These are phyloP conservation scores for Ganoderma meredithae DNA, from an alignment of 1,284 basidiomycete species.

Conservation along the genomic window DNA sequence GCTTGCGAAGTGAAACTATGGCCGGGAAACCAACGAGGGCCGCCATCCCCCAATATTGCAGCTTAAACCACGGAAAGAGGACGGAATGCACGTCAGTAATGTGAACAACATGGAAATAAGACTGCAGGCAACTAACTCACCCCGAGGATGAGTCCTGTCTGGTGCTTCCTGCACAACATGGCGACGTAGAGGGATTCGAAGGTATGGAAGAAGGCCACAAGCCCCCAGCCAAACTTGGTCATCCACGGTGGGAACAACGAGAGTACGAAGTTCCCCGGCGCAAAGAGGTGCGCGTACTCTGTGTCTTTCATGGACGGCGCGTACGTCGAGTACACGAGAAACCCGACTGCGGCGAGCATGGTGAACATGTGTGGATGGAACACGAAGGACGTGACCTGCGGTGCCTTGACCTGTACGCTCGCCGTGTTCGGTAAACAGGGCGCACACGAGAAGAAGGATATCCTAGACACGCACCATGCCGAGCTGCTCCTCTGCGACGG, in stretches of 20 bases:
- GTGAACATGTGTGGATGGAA: conserved; percentile 45
- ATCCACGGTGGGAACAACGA: conserved; percentile 31
- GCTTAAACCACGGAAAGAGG: conserved; percentile 43
- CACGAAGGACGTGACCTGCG: conserved; percentile 63
- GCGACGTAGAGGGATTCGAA: conserved; percentile 63
- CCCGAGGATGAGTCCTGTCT: conserved; percentile 56
- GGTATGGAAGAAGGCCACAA: conserved; percentile 48
- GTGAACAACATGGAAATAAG: conserved; percentile 6
- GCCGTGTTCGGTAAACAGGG: too few relatives aligned
- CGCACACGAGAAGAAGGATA: neutral
- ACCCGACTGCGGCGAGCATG: conserved; percentile 35
- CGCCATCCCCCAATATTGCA: conserved; percentile 57
- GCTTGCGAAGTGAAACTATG: conserved; percentile 57
- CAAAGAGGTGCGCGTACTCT: conserved; percentile 31
- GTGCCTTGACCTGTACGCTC: conserved; percentile 60
- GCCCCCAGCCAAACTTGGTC: conserved; percentile 42
- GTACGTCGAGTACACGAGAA: conserved; percentile 51
- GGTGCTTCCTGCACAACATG: conserved; percentile 61
- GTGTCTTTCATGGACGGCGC: conserved; percentile 42
- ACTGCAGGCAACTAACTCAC: conserved; percentile 55
- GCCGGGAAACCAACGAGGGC: conserved; percentile 61
- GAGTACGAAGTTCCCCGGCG: conserved; percentile 27
- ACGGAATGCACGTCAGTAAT: conserved; percentile 12
- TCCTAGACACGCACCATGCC: conserved; percentile 68
- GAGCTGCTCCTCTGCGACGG: conserved; percentile 72